Conservation (phyloP, 177 flowering plant genomes). For the Vitis hybrid region DNA sequence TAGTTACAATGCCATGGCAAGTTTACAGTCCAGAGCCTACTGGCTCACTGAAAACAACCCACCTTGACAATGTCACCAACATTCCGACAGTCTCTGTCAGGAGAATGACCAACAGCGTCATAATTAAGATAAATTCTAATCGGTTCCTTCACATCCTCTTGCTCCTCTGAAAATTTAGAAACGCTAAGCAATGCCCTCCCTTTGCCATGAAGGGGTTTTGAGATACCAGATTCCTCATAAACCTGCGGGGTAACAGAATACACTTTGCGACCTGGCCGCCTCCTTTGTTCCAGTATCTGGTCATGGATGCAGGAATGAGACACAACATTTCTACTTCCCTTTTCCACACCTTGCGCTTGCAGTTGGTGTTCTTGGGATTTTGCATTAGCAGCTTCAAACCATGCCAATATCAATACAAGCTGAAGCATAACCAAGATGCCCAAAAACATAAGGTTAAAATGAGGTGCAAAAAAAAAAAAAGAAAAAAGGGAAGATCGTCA, state of each 20-base stretch:
- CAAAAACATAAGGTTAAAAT: background rate
- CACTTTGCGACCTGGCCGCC: constrained; percentile 79
- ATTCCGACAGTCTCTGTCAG: constrained; percentile 86
- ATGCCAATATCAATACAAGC: constrained; percentile 51
- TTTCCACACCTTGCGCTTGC: constrained; percentile 34
- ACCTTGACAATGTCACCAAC: constrained; percentile 95
- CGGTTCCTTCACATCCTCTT: constrained; percentile 58
- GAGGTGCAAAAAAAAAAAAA: background rate
- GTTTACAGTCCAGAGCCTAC: background rate
- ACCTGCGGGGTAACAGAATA: constrained; percentile 91
- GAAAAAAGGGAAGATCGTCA: background rate
- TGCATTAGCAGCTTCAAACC: constrained; percentile 34
- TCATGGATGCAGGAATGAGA: constrained; percentile 99
- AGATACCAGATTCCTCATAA: constrained; percentile 45
- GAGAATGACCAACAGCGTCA: constrained; percentile 98
- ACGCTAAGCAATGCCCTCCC: constrained; percentile 76
- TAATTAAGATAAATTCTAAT: constrained; percentile 94
- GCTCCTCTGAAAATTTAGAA: constrained; percentile 23
- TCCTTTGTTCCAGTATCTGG: constrained; percentile 85
- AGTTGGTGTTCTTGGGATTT: constrained; percentile 28
- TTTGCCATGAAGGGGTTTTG: constrained; percentile 39
- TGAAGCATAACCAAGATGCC: constrained; percentile 26
- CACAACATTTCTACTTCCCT: constrained; percentile 34
- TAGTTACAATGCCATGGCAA: background rate
- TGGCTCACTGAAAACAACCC: constrained; percentile 15